Conservation (phyloP, 2,329 filamentous ascomycete genomes). For the Leptoxyphium fumago region DNA sequence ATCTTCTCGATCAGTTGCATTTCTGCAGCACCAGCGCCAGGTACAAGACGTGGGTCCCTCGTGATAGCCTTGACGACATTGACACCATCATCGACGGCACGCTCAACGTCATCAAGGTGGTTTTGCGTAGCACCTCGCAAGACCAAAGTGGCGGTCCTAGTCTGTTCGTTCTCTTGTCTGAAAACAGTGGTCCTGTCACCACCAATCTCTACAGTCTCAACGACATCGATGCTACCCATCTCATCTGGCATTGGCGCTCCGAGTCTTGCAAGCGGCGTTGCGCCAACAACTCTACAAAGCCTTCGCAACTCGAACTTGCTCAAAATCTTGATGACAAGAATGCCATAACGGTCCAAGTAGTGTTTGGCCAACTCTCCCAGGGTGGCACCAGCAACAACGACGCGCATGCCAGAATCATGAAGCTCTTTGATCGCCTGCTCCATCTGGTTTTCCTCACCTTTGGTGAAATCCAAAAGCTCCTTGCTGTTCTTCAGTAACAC, state of each 20-base stretch:
- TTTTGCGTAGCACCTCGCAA: slow-evolving; percentile 94
- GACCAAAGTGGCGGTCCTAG: slow-evolving; percentile 85
- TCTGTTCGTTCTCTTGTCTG: slow-evolving; percentile 85
- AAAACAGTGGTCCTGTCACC: slow-evolving; percentile 97
- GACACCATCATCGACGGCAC: slow-evolving; percentile 93
- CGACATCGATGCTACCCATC: slow-evolving; percentile 88
- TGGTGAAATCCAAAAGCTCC: slow-evolving; percentile 98
- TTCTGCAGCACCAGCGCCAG: slow-evolving; percentile 87
- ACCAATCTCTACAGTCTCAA: slow-evolving; percentile 80
- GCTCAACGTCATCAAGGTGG: slow-evolving; percentile 91
- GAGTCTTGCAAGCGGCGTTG: slow-evolving; percentile 86
- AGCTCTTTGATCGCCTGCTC: slow-evolving; percentile 89
- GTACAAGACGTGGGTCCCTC: slow-evolving; percentile 77
- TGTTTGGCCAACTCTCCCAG: slow-evolving; percentile 92
- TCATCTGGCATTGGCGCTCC: slow-evolving; percentile 99
- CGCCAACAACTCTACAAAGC: slow-evolving; percentile 88
- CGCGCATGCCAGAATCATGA: slow-evolving; percentile 81
- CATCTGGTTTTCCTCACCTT: slow-evolving; percentile 85
- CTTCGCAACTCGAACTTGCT: slow-evolving; percentile 96
- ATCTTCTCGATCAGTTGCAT: slow-evolving; percentile 87
- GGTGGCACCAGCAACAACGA: slow-evolving; percentile 83
- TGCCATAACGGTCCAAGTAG: slow-evolving; percentile 94
- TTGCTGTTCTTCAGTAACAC: slow-evolving; percentile 93
- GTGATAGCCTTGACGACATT: slow-evolving; percentile 98
- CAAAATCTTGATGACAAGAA: slow-evolving; percentile 89